phyloP scores from a whole-genome alignment of 83 land plant species.

The Picea abies region DNA sequence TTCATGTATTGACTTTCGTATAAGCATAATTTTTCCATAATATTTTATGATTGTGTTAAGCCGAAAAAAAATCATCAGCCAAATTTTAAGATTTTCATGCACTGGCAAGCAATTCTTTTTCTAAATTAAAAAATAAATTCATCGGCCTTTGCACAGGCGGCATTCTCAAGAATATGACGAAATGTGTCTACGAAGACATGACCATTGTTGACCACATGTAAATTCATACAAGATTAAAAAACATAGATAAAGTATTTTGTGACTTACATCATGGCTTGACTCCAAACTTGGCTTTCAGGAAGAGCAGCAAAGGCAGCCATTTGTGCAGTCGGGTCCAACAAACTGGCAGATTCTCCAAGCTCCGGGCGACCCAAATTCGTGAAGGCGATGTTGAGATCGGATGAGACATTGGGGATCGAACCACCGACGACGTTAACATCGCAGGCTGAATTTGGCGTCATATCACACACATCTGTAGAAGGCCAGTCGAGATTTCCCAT shows the following conservation, averaged over 20 bases:
- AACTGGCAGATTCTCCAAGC: background rate
- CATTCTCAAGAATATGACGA: background rate
- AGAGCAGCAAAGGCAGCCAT: background rate
- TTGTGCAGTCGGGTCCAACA: constrained; percentile 7
- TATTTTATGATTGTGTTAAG: no score
- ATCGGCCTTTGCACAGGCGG: background rate
- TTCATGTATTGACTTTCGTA: no score
- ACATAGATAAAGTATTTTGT: background rate
- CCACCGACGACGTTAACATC: background rate
- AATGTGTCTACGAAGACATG: background rate
- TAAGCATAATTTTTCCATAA: no score
- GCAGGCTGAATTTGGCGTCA: constrained; percentile 5
- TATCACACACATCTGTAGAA: background rate
- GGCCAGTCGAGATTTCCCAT: constrained; percentile 12
- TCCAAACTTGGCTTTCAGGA: background rate
- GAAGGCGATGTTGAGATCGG: background rate
- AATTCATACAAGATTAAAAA: background rate
- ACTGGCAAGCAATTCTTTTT: no score
- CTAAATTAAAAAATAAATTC: no score
- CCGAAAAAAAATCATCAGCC: no score
- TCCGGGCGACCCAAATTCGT: background rate
- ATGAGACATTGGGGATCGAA: background rate
- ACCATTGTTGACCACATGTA: no score
- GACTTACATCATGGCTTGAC: constrained; percentile 3
- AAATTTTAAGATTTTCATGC: no score